phyloP scores from a whole-genome alignment of 805 yeast genomes.

The Kazachstania bromeliacearum region DNA sequence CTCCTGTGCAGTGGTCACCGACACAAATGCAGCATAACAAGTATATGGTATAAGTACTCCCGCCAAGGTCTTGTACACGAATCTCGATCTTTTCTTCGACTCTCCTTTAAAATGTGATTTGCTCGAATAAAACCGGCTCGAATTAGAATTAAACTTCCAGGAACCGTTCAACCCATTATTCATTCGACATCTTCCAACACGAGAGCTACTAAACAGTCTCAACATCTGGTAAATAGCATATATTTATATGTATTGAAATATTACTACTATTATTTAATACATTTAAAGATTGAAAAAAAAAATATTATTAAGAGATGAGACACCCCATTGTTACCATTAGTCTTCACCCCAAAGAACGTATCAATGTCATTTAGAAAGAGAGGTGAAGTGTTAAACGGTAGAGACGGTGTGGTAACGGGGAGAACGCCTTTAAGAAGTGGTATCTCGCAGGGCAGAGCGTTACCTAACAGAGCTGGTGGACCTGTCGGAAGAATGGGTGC shows the following conservation, averaged over 20 bases:
- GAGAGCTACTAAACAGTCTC: too few species aligned
- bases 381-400: conserved; percentile 36
- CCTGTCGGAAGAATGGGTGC: neutral
- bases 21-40: conserved; percentile 55
- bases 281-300: too few species aligned
- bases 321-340: neutral
- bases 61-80: neutral
- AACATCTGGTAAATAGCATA: too few species aligned
- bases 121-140: too few species aligned
- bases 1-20: conserved; percentile 43
- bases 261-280: too few species aligned
- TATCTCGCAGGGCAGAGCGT: conserved; percentile 1
- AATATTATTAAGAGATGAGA: neutral
- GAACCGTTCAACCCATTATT: too few species aligned
- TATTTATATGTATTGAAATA: too few species aligned
- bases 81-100: too few species aligned
- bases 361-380: conserved; percentile 52
- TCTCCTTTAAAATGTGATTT: too few species aligned
- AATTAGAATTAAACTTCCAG: too few species aligned
- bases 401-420: conserved; percentile 9
- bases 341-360: neutral
- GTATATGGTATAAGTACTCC: conserved; percentile 40
- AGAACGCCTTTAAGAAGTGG: conserved; percentile 2
- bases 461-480: conserved; percentile 4
- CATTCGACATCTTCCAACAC: too few species aligned